Evolutionary conservation across 768 basidiomycete species (phyloP).

Genomic region (Termitomyces sp.): DNA sequence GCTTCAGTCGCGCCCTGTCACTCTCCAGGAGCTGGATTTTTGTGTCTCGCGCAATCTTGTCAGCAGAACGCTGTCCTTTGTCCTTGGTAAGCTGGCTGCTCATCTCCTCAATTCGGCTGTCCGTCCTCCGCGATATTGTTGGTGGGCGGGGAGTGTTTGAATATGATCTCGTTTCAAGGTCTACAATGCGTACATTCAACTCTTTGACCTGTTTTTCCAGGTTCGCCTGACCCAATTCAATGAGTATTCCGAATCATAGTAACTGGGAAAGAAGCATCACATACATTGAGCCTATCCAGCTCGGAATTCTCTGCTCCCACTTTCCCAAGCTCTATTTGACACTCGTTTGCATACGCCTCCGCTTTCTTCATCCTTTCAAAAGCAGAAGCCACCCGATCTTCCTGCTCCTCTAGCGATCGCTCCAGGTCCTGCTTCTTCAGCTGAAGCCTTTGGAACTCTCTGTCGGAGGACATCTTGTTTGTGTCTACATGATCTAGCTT

Average conservation of each 20-base stretch:
- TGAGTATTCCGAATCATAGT: conserved; percentile 2
- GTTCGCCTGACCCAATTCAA: conserved; percentile 47
- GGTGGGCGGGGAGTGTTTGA: conserved; percentile 57
- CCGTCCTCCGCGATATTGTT: conserved; percentile 53
- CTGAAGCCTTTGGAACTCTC: conserved; percentile 70
- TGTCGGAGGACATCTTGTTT: conserved; percentile 64
- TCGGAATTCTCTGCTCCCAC: conserved; percentile 79
- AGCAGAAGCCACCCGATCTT: conserved; percentile 67
- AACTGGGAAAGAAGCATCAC: conserved; percentile 8
- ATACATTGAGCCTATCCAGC: conserved; percentile 73
- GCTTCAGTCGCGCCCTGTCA: conserved; percentile 54
- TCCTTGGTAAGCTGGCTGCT: conserved; percentile 46
- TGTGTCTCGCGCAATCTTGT: conserved; percentile 42
- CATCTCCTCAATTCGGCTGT: conserved; percentile 72
- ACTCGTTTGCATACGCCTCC: conserved; percentile 70
- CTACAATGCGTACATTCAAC: conserved; percentile 76
- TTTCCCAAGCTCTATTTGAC: conserved; percentile 71
- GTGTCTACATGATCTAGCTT: conserved; percentile 72
- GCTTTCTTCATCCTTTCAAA: conserved; percentile 81
- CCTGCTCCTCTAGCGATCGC: conserved; percentile 72
- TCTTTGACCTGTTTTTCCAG: conserved; percentile 87
- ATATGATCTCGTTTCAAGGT: conserved; percentile 78
- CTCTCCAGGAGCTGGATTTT: conserved; percentile 54
- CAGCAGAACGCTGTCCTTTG: conserved; percentile 30
- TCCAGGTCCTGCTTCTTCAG: conserved; percentile 82